Percentiles rank a stretch among this genome's conserved stretches.
Conservation (phyloP, 2,329 filamentous ascomycete genomes). For the Fusarium sacchari region DNA sequence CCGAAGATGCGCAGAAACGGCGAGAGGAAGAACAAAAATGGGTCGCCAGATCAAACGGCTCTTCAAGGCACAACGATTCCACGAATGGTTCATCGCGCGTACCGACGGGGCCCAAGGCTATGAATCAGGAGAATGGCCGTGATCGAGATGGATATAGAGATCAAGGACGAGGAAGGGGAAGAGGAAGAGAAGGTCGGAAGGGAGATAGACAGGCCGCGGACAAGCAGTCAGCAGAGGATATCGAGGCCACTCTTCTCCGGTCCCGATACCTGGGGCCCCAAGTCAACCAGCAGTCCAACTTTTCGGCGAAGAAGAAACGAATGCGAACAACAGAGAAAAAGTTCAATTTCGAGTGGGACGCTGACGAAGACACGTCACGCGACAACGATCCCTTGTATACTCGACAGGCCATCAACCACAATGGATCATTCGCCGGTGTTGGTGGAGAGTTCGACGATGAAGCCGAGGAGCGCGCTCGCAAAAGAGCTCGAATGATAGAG, state of each 20-base stretch:
- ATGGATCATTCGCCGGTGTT: slow-evolving; percentile 58
- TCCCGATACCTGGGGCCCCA: slow-evolving; percentile 93
- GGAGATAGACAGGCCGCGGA: slow-evolving; percentile 48
- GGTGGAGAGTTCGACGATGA: slow-evolving; percentile 63
- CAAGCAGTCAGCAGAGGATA: slow-evolving; percentile 64
- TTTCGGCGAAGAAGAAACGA: slow-evolving; percentile 95
- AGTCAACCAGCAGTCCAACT: slow-evolving; percentile 81
- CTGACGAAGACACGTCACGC: slow-evolving; percentile 82
- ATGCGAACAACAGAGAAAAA: slow-evolving; percentile 94
- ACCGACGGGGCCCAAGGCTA: slow-evolving; percentile 78
- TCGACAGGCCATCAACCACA: slow-evolving; percentile 45
- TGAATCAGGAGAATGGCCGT: slow-evolving; percentile 58
- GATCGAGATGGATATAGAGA: slow-evolving; percentile 16
- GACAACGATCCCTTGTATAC: slow-evolving; percentile 80
- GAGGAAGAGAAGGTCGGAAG: slow-evolving; percentile 53
- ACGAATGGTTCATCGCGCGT: slow-evolving; percentile 49
- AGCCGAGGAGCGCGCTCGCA: slow-evolving; percentile 64
- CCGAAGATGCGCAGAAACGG: slow-evolving; percentile 74
- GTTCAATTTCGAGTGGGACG: slow-evolving; percentile 99
- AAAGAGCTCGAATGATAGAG: slow-evolving; percentile 75
- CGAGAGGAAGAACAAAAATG: slow-evolving; percentile 68
- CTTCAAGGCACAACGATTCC: slow-evolving; percentile 38
- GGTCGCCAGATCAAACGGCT: slow-evolving; percentile 44
- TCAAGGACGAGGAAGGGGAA: slow-evolving; percentile 32
- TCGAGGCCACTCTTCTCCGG: slow-evolving; percentile 78